A percentile compares a stretch with the other conserved stretches of the same genome.
phyloP scores from a whole-genome alignment of 78 protist species.

The Dictyostelium citrinum region DNA sequence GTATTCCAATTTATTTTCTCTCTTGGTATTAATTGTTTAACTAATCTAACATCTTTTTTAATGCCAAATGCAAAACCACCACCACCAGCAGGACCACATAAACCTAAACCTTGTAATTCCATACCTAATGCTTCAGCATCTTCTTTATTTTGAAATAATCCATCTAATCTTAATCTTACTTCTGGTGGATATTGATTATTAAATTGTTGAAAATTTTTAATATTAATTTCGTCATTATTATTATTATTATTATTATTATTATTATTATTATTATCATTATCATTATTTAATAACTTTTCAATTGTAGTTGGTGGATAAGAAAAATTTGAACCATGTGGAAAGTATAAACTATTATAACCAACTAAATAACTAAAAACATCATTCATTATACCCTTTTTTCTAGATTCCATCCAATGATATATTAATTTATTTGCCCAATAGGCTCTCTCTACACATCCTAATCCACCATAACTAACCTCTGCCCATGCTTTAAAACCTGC shows the following conservation, averaged over 20 bases:
- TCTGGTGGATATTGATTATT: slow-evolving; percentile 52
- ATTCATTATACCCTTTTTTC: slow-evolving; percentile 32
- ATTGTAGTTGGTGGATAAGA: neutral
- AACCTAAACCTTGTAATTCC: slow-evolving; percentile 63
- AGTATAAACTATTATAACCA: slow-evolving; percentile 65
- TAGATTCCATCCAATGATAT: slow-evolving; percentile 54
- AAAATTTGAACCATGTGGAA: slow-evolving; percentile 54
- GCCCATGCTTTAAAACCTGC: slow-evolving; percentile 77
- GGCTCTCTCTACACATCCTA: slow-evolving; percentile 66
- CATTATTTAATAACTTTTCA: neutral
- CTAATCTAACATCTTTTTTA: slow-evolving; percentile 54
- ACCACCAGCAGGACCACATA: slow-evolving; percentile 76
- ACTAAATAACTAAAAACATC: slow-evolving; percentile 44
- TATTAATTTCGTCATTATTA: neutral
- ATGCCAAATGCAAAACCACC: slow-evolving; percentile 73
- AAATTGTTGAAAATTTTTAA: neutral
- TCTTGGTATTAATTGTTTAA: slow-evolving; percentile 44
- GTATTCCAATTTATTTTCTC: slow-evolving; percentile 40
- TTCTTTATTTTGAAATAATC: slow-evolving; percentile 38
- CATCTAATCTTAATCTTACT: slow-evolving; percentile 66
- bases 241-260: neutral
- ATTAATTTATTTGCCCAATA: slow-evolving; percentile 53
- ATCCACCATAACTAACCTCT: slow-evolving; percentile 63
- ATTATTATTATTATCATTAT: neutral
- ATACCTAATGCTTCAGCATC: slow-evolving; percentile 61